Conservation (phyloP, 371 early-diverging fungal genomes). For the Mortierella sp. region DNA sequence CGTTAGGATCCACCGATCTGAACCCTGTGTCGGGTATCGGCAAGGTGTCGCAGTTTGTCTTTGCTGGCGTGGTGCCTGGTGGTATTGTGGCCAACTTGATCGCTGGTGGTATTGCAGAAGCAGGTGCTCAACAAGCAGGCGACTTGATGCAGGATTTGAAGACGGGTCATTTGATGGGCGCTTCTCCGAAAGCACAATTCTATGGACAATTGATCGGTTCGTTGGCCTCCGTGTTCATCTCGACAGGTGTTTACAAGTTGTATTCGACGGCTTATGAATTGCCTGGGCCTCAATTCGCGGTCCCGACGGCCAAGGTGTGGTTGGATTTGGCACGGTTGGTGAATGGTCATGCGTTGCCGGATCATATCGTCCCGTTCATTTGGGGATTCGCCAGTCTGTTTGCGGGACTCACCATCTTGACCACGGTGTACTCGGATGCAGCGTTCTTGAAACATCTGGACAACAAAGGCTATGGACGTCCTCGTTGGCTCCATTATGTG, state of each 20-base stretch:
- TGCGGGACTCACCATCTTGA: slow-evolving; percentile 63
- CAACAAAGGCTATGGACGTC: slow-evolving; percentile 44
- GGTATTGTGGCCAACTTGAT: slow-evolving; percentile 83
- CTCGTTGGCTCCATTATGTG: slow-evolving; percentile 58
- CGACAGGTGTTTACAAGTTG: slow-evolving; percentile 75
- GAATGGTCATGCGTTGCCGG: slow-evolving; percentile 80
- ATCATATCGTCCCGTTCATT: slow-evolving; percentile 69
- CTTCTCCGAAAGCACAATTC: slow-evolving; percentile 88
- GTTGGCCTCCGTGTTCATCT: slow-evolving; percentile 72
- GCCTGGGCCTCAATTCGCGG: slow-evolving; percentile 78
- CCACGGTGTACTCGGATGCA: slow-evolving; percentile 68
- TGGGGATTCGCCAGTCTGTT: slow-evolving; percentile 68
- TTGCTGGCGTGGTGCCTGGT: slow-evolving; percentile 79
- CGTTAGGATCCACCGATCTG: slow-evolving; percentile 84
- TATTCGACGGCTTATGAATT: slow-evolving; percentile 79
- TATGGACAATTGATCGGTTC: slow-evolving; percentile 87
- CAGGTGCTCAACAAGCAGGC: slow-evolving; percentile 77
- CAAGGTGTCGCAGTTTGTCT: slow-evolving; percentile 86
- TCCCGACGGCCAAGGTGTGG: slow-evolving; percentile 85
- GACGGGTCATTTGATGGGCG: slow-evolving; percentile 84
- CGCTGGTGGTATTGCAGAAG: slow-evolving; percentile 88
- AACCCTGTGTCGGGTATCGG: slow-evolving; percentile 88
- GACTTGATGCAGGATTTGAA: slow-evolving; percentile 93
- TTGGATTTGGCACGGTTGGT: slow-evolving; percentile 84
- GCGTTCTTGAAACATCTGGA: slow-evolving; percentile 66